Conservation (phyloP, 768 basidiomycete genomes). For the Kwoniella bestiolae region DNA sequence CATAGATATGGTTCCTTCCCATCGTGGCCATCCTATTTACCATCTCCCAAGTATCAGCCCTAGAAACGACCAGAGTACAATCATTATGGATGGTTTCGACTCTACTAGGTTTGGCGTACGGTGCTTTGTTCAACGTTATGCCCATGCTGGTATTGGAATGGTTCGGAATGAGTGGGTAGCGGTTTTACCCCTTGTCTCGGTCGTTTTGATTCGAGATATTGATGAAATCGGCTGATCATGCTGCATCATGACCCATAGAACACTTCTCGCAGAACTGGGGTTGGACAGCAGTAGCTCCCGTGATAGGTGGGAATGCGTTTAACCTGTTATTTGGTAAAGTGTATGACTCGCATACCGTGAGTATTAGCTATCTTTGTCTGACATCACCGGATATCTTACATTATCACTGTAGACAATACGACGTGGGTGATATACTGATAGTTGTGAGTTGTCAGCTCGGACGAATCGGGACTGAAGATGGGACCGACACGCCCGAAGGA, state of each 20-base stretch:
- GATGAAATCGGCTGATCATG: neutral
- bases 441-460: constrained; percentile 23
- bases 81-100: constrained; percentile 69
- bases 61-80: constrained; percentile 64
- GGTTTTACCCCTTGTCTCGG: no score
- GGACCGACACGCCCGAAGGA: neutral
- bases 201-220: no score
- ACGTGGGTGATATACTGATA: neutral
- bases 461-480: constrained; percentile 26
- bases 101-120: constrained; percentile 71
- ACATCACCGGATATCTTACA: no score
- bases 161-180: constrained; percentile 80
- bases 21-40: constrained; percentile 72
- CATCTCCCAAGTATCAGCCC: constrained; percentile 69
- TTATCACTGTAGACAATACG: no score
- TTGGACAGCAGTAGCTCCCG: constrained; percentile 71
- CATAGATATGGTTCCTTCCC: constrained; percentile 56
- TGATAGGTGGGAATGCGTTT: constrained; percentile 77
- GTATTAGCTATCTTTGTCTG: constrained; percentile 22
- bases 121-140: constrained; percentile 71
- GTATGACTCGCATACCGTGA: constrained; percentile 70
- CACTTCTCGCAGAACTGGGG: constrained; percentile 89
- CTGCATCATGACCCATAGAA: neutral
- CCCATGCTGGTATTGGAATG: constrained; percentile 82
- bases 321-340: constrained; percentile 81